A percentile compares a stretch with the other conserved stretches of the same genome.
These are phyloP conservation scores for Globisporangium uncinulatum DNA, from an alignment of 352 stramenopile species.

Conservation along the genomic window DNA sequence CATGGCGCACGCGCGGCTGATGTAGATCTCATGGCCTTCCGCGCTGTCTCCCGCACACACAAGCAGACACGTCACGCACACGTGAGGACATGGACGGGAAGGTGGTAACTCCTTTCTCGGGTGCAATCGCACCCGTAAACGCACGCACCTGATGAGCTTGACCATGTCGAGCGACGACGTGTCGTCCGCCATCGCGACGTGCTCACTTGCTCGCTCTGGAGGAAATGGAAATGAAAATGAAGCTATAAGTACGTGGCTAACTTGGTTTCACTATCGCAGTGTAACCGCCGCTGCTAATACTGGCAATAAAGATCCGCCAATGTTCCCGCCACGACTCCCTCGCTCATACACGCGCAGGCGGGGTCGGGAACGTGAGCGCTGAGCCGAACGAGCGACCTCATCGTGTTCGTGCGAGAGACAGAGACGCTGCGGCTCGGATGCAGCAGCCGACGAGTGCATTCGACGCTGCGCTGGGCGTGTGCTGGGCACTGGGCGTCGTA, in stretches of 20 bases:
- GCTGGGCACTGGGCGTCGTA: constrained; percentile 26
- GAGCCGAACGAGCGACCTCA: background rate
- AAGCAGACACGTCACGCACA: constrained; percentile 3
- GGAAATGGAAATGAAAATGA: background rate
- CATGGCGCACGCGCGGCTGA: constrained; percentile 91
- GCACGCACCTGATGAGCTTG: constrained; percentile 68
- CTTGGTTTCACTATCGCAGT: no score
- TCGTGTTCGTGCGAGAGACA: background rate
- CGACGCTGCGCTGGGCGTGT: constrained; percentile 29
- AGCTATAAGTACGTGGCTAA: background rate
- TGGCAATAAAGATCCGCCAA: no score
- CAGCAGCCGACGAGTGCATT: constrained; percentile 21
- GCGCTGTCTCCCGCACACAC: constrained; percentile 42
- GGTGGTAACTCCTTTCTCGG: no score
- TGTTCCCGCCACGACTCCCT: no score
- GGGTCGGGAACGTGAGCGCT: background rate
- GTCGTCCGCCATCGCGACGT: constrained; percentile 45
- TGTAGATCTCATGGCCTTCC: constrained; percentile 94
- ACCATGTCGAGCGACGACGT: constrained; percentile 54
- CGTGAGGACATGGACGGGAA: background rate
- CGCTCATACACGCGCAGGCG: no score
- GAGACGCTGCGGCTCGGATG: constrained; percentile 8
- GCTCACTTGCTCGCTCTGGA: constrained; percentile 1
- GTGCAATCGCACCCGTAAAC: background rate
- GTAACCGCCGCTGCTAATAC: no score